These are phyloP conservation scores for Samsoniella hepiali DNA, from an alignment of 2,329 filamentous ascomycete species.

Conservation along the genomic window DNA sequence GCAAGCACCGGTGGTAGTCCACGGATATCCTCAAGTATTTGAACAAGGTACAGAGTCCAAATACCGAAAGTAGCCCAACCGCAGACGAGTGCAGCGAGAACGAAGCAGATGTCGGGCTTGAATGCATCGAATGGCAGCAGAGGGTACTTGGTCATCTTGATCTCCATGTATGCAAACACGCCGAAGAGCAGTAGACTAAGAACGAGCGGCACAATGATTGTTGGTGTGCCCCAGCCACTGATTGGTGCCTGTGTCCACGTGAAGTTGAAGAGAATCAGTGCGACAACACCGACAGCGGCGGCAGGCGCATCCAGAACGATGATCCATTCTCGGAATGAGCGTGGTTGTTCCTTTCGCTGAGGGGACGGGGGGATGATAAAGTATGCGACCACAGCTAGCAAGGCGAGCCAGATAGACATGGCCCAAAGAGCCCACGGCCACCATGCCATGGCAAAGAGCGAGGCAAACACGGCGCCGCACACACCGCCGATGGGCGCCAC, in stretches of 20 bases:
- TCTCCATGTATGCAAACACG: conserved; percentile 57
- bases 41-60: conserved; percentile 50
- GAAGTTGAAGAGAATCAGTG: conserved; percentile 61
- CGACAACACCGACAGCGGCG: conserved; percentile 46
- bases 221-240: conserved; percentile 55
- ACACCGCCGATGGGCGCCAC: conserved; percentile 47
- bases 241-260: conserved; percentile 64
- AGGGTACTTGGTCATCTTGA: conserved; percentile 44
- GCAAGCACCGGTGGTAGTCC: conserved; percentile 42
- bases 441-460: conserved; percentile 39
- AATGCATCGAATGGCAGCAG: conserved; percentile 54
- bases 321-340: conserved; percentile 22
- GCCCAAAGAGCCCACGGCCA: conserved; percentile 51
- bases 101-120: conserved; percentile 50
- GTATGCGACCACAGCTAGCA: conserved; percentile 31
- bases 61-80: conserved; percentile 55
- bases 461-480: conserved; percentile 39
- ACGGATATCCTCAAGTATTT: conserved; percentile 46
- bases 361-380: conserved; percentile 36
- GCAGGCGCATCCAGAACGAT: conserved; percentile 40
- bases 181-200: conserved; percentile 52
- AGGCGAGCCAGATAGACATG: conserved; percentile 34
- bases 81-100: conserved; percentile 51
- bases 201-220: conserved; percentile 56
- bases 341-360: conserved; percentile 18